Evolutionary conservation across 441 rosid genomes (phyloP).

Genomic region (Geranium incanum): DNA sequence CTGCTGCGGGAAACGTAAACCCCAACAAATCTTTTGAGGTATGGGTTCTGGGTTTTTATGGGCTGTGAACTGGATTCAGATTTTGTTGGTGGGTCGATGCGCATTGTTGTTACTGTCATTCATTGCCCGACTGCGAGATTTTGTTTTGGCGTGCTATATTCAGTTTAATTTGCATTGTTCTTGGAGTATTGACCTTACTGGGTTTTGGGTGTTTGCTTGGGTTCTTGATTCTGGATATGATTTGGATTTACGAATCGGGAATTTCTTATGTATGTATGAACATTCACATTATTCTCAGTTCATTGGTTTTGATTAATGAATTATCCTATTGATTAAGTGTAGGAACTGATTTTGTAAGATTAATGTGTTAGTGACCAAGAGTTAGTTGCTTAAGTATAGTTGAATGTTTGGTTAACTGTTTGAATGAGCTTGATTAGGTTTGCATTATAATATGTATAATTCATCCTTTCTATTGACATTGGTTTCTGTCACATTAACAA

Average conservation of each 20-base stretch:
- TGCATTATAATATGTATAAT: background rate
- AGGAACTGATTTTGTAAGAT: too few relatives aligned
- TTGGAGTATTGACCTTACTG: background rate
- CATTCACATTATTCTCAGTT: too few relatives aligned
- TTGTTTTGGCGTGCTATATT: background rate
- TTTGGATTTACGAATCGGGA: too few relatives aligned
- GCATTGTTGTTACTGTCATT: background rate
- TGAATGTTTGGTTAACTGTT: background rate
- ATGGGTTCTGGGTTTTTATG: background rate
- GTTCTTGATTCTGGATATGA: background rate
- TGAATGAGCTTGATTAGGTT: background rate
- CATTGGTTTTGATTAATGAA: too few relatives aligned
- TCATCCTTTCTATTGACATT: background rate
- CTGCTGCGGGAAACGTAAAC: conserved; percentile 38
- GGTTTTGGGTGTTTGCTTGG: background rate
- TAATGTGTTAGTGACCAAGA: too few relatives aligned
- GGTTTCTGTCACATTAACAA: background rate
- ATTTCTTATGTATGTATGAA: too few relatives aligned
- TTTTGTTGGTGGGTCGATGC: background rate
- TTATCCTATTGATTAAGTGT: too few relatives aligned
- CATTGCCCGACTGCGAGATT: background rate
- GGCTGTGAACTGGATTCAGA: background rate
- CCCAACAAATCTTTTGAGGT: conserved; percentile 92
- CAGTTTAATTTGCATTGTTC: background rate
- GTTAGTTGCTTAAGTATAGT: background rate